Conservation (phyloP, 805 yeast species). For the Candida xiaguanensis region DNA sequence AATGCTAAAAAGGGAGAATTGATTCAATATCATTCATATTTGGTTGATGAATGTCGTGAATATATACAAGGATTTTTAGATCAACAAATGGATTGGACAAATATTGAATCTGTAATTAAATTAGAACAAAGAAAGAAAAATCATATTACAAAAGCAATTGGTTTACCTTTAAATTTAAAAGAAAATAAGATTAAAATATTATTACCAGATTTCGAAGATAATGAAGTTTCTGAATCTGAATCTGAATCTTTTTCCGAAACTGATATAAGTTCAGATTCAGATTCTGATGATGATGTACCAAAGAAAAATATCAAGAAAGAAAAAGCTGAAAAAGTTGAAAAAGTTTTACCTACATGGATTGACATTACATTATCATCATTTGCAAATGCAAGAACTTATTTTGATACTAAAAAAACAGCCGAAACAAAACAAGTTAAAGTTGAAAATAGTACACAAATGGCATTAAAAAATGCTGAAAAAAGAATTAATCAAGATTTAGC, state of each 20-base stretch:
- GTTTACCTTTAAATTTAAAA: conserved; percentile 64
- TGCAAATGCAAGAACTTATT: conserved; percentile 84
- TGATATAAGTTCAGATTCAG: conserved; percentile 19
- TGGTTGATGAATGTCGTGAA: conserved; percentile 66
- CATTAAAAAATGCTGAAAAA: conserved; percentile 77
- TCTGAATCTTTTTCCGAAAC: conserved; percentile 30
- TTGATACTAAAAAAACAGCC: conserved; percentile 71
- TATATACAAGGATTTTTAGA: conserved; percentile 66
- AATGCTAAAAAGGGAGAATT: conserved; percentile 70
- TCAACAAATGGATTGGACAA: conserved; percentile 92
- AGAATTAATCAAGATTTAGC: conserved; percentile 72
- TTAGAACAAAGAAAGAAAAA: conserved; percentile 62
- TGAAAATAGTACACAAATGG: conserved; percentile 69
- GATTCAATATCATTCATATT: conserved; percentile 63
- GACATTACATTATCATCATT: conserved; percentile 72
- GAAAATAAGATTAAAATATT: conserved; percentile 61
- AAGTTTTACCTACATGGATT: conserved; percentile 48
- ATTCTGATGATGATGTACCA: conserved; percentile 14
- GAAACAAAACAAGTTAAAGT: conserved; percentile 77
- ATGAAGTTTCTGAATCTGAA: conserved; percentile 19
- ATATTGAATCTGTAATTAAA: conserved; percentile 71
- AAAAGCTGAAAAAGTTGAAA: background rate
- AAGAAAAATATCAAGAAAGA: conserved; percentile 10
- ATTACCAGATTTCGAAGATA: conserved; percentile 39
- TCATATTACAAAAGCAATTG: conserved; percentile 56